Percentiles rank a stretch among this genome's conserved stretches.
Conservation (phyloP, 768 basidiomycete species). For the Auriscalpium vulgare region DNA sequence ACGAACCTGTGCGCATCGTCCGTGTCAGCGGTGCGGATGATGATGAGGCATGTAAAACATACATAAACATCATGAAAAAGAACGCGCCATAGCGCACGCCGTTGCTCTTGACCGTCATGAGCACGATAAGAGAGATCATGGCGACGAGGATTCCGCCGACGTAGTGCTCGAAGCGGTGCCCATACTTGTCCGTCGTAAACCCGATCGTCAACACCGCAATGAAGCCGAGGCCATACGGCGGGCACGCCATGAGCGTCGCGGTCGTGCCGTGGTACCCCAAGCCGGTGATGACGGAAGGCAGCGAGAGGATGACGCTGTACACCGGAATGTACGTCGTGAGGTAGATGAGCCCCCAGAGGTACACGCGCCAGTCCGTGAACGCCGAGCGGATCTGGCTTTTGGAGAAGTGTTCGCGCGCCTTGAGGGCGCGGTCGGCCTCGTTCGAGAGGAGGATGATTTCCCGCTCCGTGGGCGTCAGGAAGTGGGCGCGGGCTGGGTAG, state of each 20-base stretch:
- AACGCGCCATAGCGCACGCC: slow-evolving; percentile 26
- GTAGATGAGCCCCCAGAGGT: slow-evolving; percentile 7
- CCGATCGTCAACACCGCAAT: slow-evolving; percentile 6
- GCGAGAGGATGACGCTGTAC: slow-evolving; percentile 4
- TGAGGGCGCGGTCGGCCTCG: slow-evolving; percentile 16
- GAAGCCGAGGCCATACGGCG: slow-evolving; percentile 10
- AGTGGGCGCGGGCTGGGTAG: slow-evolving; percentile 18
- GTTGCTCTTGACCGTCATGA: slow-evolving; percentile 21
- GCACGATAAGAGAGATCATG: slow-evolving; percentile 22
- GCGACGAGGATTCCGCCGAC: slow-evolving; percentile 14
- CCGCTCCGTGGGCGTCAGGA: slow-evolving; percentile 20
- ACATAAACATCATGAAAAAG: slow-evolving; percentile 28
- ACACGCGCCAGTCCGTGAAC: slow-evolving; percentile 3
- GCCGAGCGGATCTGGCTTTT: slow-evolving; percentile 9
- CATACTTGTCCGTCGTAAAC: slow-evolving; percentile 18
- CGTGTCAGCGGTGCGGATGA: neutral
- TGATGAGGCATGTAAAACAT: slow-evolving; percentile 4
- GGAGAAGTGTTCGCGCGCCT: slow-evolving; percentile 11
- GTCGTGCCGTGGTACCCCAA: slow-evolving; percentile 9
- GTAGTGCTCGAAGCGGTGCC: slow-evolving; percentile 20
- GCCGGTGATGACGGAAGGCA: slow-evolving; percentile 3
- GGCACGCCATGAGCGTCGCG: slow-evolving; percentile 14
- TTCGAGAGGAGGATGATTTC: slow-evolving; percentile 7
- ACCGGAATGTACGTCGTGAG: slow-evolving; percentile 12
- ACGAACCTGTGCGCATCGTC: slow-evolving; percentile 16